These are phyloP conservation scores for Linum trigynum DNA, from an alignment of 345 rosid genomes.

Conservation along the genomic window DNA sequence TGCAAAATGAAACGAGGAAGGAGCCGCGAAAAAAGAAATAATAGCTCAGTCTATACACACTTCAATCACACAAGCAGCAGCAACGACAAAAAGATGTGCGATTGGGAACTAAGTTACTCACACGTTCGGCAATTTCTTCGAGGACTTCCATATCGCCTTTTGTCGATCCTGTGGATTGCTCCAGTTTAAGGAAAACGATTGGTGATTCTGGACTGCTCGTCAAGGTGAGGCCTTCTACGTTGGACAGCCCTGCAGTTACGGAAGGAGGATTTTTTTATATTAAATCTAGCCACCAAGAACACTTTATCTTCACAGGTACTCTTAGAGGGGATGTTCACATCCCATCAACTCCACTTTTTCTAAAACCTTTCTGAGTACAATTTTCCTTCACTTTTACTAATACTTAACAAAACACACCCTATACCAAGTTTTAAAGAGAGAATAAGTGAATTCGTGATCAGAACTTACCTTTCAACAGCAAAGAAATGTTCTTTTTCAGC, in stretches of 20 bases:
- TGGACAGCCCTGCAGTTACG: conserved; percentile 39
- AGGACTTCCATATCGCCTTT: conserved; percentile 59
- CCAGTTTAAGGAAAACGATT: conserved; percentile 54
- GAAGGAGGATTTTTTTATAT: not conserved
- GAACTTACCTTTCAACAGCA: conserved; percentile 64
- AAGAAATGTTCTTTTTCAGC: conserved; percentile 56
- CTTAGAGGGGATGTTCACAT: too few species aligned
- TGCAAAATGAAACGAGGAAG: conserved; percentile 18
- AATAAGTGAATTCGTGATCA: not conserved
- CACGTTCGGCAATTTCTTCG: conserved; percentile 55
- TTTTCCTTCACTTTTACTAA: too few species aligned
- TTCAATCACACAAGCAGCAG: too few species aligned
- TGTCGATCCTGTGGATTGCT: conserved; percentile 43
- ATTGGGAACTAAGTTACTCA: conserved; percentile 24
- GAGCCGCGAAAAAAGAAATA: not conserved
- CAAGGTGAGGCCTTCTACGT: conserved; percentile 46
- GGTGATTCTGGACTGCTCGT: conserved; percentile 75
- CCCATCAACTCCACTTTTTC: too few species aligned
- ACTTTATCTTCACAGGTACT: too few species aligned
- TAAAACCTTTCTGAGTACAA: too few species aligned
- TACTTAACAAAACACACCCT: too few species aligned
- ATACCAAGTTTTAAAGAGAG: not conserved
- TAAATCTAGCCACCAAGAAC: too few species aligned
- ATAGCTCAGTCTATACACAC: too few species aligned
- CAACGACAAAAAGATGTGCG: not conserved